Conservation (phyloP, 306 rosid species). For the Cucurbita ficifolia region DNA sequence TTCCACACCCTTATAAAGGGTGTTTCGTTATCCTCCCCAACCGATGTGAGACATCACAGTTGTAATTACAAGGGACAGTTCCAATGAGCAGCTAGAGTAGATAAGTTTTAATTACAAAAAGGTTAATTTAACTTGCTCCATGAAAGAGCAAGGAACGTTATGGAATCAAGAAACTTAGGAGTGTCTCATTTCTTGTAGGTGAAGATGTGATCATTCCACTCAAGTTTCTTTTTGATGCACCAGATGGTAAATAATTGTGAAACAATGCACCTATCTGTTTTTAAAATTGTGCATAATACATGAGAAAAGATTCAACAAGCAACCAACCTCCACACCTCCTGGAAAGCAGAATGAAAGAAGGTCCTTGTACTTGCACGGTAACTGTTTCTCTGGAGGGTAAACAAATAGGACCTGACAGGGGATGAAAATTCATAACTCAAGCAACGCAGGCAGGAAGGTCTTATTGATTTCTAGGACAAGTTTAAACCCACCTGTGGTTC, state of each 20-base stretch:
- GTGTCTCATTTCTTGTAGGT: neutral
- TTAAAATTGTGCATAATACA: neutral
- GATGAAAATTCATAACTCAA: neutral
- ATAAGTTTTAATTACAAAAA: neutral
- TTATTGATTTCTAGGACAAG: neutral
- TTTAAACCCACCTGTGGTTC: conserved; percentile 71
- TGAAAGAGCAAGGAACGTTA: neutral
- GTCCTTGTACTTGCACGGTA: conserved; percentile 78
- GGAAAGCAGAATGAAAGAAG: conserved; percentile 94
- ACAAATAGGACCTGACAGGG: conserved; percentile 63
- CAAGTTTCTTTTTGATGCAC: neutral
- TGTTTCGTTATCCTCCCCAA: too few relatives aligned
- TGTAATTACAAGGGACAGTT: neutral
- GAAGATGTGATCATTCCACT: neutral
- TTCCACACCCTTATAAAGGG: too few relatives aligned
- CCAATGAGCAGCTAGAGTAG: neutral
- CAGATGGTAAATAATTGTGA: neutral
- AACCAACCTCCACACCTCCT: conserved; percentile 80
- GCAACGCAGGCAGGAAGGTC: neutral
- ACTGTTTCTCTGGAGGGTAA: conserved; percentile 76
- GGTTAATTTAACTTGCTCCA: neutral
- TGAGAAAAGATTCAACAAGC: neutral
- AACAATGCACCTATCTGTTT: neutral
- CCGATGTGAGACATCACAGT: too few relatives aligned
- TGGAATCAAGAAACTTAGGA: neutral